Percentiles rank a stretch among this genome's conserved stretches.
Conservation (phyloP, 2,329 filamentous ascomycete genomes). For the Aureobasidium mangrovei region DNA sequence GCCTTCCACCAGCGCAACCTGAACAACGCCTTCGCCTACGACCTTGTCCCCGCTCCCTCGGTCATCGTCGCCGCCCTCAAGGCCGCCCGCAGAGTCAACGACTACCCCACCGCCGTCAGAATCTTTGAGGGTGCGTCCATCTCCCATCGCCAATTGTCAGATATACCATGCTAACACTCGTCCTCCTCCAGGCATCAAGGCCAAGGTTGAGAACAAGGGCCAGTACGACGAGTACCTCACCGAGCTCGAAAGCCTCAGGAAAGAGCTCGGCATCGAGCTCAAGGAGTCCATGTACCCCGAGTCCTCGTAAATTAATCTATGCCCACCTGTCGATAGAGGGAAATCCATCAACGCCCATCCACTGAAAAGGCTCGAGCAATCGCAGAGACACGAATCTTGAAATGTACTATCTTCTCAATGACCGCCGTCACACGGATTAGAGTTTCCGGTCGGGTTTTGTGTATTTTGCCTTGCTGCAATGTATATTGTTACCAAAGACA, state of each 20-base stretch:
- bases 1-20: constrained; percentile 63
- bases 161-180: background rate
- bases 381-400: background rate
- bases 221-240: constrained; percentile 96
- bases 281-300: constrained; percentile 88
- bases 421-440: background rate
- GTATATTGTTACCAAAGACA: background rate
- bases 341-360: constrained; percentile 10
- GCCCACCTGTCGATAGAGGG: constrained; percentile 4
- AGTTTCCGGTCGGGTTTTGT: background rate
- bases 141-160: background rate
- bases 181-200: constrained; percentile 68
- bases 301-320: constrained; percentile 18
- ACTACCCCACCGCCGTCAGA: constrained; percentile 95
- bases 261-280: constrained; percentile 84
- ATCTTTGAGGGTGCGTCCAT: constrained; percentile 82
- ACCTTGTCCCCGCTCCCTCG: constrained; percentile 89
- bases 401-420: background rate
- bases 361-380: background rate
- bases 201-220: constrained; percentile 96
- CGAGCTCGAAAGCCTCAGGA: constrained; percentile 83
- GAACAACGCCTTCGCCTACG: constrained; percentile 99
- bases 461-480: constrained; percentile 2
- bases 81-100: constrained; percentile 92
- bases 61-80: constrained; percentile 87